Evolutionary conservation across 31 red algal species (phyloP), one percentile per base, ranked within the genome.

Genomic region (Endocladia muricata): DNA sequence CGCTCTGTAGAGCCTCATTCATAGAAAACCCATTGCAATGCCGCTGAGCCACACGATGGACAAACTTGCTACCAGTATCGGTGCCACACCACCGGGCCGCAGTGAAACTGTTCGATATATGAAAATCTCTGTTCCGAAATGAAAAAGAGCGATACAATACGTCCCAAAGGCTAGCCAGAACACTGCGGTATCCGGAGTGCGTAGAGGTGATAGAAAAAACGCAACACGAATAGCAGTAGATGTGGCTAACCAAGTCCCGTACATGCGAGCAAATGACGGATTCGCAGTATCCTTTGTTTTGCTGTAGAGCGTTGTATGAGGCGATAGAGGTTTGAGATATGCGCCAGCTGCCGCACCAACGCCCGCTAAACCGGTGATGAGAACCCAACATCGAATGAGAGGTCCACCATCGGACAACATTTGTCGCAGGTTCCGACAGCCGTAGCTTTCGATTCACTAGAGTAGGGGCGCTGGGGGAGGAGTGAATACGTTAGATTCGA

Each of bases 41-140:
- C 54, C 69, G 0, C 65, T 28, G 40, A 85, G 75, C 89, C 82
- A 81, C 21, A 73, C 6, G 33, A 93, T 58, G 42, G 73, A 80
- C 19, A 69, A 37, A 22, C 51, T 33, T 37, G 89, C 81, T 4
- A 93, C 89, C 19, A 93, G 19, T 4, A 85, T 33, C 41, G 89
- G 89, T 13, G 72, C 63, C 28, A 81, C 59, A 9, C 89, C 89
- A 1, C 74, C 89, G 17, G 89, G 89, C 52, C 49, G 43, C 49
- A 93, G 39, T 13, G 89, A 2, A 5, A 68, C 79, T 9, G 89
- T 76, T 25, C 60, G 32, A 68, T 59, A 93, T 15, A 84, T 60
- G 41, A 93, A 93, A 64, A 93, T 79, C 54, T 93, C 89, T 8
- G 73, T 38, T 59, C 41, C 29, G 28, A 93, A 93, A 61, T 93